phyloP scores from a whole-genome alignment of 2,329 filamentous ascomycete species.

The Botrytis hyacinthi region DNA sequence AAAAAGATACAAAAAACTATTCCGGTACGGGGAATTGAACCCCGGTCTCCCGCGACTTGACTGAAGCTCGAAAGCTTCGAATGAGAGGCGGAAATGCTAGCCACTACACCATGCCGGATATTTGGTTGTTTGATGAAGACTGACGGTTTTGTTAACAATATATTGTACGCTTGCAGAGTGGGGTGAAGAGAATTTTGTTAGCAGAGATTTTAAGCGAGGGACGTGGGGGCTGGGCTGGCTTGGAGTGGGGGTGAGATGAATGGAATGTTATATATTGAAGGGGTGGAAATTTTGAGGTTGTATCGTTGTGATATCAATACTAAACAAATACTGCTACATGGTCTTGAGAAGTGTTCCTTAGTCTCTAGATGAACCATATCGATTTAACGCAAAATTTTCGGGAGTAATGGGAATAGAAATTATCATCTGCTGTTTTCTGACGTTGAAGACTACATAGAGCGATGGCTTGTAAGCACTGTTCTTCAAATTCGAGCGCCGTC shows the following conservation, averaged over 20 bases:
- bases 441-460: neutral
- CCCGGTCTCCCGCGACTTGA: slow-evolving; percentile 3
- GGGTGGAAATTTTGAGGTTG: neutral
- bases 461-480: neutral
- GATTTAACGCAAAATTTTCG: neutral
- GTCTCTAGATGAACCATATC: too few relatives aligned
- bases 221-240: neutral
- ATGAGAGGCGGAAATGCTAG: slow-evolving; percentile 10
- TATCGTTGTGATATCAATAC: neutral
- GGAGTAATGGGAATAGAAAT: accelerated
- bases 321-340: neutral
- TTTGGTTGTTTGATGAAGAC: neutral
- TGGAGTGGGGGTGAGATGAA: neutral
- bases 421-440: neutral
- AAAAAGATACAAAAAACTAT: neutral
- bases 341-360: too few relatives aligned
- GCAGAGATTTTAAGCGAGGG: neutral
- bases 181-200: neutral
- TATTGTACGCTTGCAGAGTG: accelerated
- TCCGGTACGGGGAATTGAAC: slow-evolving; percentile 10
- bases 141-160: accelerated
- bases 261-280: neutral
- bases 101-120: slow-evolving; percentile 7
- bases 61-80: neutral
- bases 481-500: neutral